phyloP scores from a whole-genome alignment of 2,329 filamentous ascomycete species.

The Lasiodiplodia sp. region DNA sequence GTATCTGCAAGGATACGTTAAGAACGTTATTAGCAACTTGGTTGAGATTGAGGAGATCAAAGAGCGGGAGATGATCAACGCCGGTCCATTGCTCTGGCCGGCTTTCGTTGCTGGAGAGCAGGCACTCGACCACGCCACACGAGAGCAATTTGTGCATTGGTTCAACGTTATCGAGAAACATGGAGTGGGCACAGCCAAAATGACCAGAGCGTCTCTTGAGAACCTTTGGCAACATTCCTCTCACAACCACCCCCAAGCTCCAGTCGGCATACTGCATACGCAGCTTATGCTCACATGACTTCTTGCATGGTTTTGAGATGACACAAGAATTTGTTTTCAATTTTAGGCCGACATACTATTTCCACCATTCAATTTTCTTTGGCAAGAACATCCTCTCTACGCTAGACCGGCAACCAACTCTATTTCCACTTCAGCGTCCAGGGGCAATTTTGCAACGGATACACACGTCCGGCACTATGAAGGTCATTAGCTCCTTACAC shows the following conservation, averaged over 20 bases:
- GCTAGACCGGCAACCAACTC: background rate
- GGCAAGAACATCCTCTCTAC: background rate
- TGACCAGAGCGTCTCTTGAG: background rate
- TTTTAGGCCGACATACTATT: too few species aligned
- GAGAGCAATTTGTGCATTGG: background rate
- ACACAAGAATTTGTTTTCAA: too few species aligned
- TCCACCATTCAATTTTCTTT: too few species aligned
- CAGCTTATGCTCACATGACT: background rate
- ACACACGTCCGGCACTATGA: background rate
- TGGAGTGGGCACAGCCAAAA: background rate
- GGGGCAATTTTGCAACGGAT: background rate
- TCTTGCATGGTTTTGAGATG: background rate
- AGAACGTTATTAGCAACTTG: background rate
- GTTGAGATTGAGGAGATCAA: constrained; percentile 3
- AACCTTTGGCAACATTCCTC: background rate
- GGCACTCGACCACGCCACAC: background rate
- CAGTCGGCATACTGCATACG: background rate
- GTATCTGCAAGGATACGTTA: background rate
- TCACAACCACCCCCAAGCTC: background rate
- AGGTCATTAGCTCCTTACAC: background rate
- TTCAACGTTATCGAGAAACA: background rate
- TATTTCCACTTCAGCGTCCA: constrained; percentile 1
- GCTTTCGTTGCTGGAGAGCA: background rate
- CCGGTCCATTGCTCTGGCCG: background rate
- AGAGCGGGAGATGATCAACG: background rate